Evolutionary conservation across 768 basidiomycete species (phyloP).

Genomic region (Suillus weaverae): DNA sequence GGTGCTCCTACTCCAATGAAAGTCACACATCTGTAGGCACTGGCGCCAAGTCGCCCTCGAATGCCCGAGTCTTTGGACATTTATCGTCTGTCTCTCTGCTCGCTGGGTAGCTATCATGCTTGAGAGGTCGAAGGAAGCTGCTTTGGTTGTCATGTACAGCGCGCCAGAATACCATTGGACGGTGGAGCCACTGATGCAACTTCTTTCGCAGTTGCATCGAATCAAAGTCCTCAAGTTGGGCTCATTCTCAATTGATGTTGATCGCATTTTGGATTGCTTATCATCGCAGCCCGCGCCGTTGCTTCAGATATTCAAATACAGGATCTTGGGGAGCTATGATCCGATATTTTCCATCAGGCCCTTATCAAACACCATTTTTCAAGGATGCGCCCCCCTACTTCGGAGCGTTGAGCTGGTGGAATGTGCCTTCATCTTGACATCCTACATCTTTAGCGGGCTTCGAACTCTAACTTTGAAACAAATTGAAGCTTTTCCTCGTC

Average conservation of each 20-base stretch:
- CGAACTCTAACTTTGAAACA: constrained; percentile 37
- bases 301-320: constrained; percentile 31
- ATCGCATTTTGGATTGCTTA: constrained; percentile 26
- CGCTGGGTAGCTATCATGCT: constrained; percentile 44
- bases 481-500: constrained; percentile 24
- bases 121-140: constrained; percentile 42
- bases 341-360: constrained; percentile 16
- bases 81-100: constrained; percentile 35
- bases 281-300: constrained; percentile 29
- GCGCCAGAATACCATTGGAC: constrained; percentile 16
- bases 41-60: constrained; percentile 57
- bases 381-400: constrained; percentile 34
- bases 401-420: constrained; percentile 36
- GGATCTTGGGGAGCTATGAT: constrained; percentile 19
- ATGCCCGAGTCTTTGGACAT: constrained; percentile 57
- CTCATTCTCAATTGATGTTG: constrained; percentile 7
- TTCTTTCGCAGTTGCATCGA: constrained; percentile 34
- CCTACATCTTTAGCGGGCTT: constrained; percentile 34
- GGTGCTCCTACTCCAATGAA: constrained; percentile 34
- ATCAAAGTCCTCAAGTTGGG: constrained; percentile 34
- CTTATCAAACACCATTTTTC: constrained; percentile 31
- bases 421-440: constrained; percentile 37
- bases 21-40: constrained; percentile 58
- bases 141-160: constrained; percentile 27
- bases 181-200: constrained; percentile 27